Percentiles rank a stretch among this genome's conserved stretches.
phyloP scores from a whole-genome alignment of 2,329 filamentous ascomycete genomes.

The Byssothecium circinans region DNA sequence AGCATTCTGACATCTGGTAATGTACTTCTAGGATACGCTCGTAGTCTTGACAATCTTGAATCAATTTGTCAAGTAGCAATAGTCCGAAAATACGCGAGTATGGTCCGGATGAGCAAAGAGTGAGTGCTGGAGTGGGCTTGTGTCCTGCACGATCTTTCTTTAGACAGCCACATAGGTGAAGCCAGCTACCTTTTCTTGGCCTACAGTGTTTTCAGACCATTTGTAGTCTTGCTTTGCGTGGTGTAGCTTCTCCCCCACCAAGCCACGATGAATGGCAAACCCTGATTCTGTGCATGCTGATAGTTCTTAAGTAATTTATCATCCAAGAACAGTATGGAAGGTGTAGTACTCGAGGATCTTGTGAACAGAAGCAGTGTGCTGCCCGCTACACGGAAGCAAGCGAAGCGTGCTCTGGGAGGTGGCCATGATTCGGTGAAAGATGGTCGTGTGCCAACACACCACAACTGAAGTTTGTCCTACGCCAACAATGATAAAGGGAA shows the following conservation, averaged over 20 bases:
- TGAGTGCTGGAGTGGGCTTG: constrained; percentile 45
- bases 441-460: constrained; percentile 36
- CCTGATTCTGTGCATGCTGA: too few relatives aligned
- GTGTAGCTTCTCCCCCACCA: too few relatives aligned
- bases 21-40: constrained; percentile 14
- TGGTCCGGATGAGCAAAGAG: constrained; percentile 45
- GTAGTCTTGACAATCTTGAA: constrained; percentile 29
- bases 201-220: too few relatives aligned
- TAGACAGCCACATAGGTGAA: too few relatives aligned
- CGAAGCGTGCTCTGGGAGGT: constrained; percentile 37
- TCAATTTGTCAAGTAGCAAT: constrained; percentile 30
- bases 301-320: too few relatives aligned
- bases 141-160: too few relatives aligned
- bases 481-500: constrained; percentile 10
- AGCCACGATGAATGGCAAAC: too few relatives aligned
- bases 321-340: constrained; percentile 41
- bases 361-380: constrained; percentile 41
- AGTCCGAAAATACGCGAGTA: constrained; percentile 36
- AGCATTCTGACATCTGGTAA: constrained; percentile 31
- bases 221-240: too few relatives aligned
- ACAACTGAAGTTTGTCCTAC: constrained; percentile 21
- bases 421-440: constrained; percentile 26
- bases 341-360: constrained; percentile 45
- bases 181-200: too few relatives aligned
- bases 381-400: constrained; percentile 36